Evolutionary conservation across 371 early-diverging fungal species (phyloP).

Genomic region (Nematocida minor): DNA sequence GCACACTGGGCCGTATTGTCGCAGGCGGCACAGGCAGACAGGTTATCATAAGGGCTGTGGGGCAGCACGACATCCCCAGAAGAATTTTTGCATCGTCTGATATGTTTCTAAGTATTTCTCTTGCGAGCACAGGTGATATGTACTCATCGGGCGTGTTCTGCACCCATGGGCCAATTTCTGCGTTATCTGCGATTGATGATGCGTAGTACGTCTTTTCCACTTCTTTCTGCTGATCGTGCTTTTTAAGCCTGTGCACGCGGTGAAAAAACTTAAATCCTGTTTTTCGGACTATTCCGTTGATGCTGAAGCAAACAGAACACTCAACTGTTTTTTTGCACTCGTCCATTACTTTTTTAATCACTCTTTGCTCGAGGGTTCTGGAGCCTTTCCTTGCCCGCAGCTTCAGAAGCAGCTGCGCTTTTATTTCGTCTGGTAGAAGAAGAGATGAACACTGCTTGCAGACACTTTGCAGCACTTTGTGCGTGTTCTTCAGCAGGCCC

Average conservation of each 20-base stretch:
- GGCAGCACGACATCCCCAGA: constrained; percentile 42
- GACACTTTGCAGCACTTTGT: constrained; percentile 81
- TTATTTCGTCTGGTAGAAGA: constrained; percentile 46
- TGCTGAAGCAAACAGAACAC: constrained; percentile 76
- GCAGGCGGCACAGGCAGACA: constrained; percentile 82
- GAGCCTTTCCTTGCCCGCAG: constrained; percentile 22
- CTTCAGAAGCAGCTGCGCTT: constrained; percentile 44
- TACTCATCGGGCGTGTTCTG: constrained; percentile 22
- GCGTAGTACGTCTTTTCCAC: background rate
- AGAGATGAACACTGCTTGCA: constrained; percentile 74
- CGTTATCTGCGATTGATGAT: constrained; percentile 14
- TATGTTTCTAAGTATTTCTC: constrained; percentile 1
- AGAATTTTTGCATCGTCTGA: constrained; percentile 66
- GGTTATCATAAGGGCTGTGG: constrained; percentile 55
- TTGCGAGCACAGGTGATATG: constrained; percentile 6
- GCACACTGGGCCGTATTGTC: constrained; percentile 90
- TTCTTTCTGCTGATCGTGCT: constrained; percentile 37
- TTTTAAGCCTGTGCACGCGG: constrained; percentile 69
- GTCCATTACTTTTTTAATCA: constrained; percentile 73
- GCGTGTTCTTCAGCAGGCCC: constrained; percentile 82
- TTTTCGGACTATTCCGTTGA: constrained; percentile 80
- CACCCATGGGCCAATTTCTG: constrained; percentile 19
- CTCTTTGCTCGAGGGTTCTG: constrained; percentile 18
- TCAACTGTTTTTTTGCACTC: constrained; percentile 77
- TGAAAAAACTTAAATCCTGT: constrained; percentile 87